Percentiles rank a stretch among this genome's conserved stretches.
Evolutionary conservation across 2,329 filamentous ascomycete genomes (phyloP).

Genomic region (Seiridium unicorne): DNA sequence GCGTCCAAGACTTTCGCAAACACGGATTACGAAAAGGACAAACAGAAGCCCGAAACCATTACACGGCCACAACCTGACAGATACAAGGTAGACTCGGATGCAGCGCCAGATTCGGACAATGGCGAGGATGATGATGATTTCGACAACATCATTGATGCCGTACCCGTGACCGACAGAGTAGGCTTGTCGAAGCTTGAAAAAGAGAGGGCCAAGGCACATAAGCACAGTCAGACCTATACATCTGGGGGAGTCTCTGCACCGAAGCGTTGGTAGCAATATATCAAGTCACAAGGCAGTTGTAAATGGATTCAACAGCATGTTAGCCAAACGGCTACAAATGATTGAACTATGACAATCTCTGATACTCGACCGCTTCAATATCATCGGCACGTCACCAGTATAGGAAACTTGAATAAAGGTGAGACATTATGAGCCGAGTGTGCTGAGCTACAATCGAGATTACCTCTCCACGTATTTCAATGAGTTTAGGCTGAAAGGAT

Average conservation of each 20-base stretch:
- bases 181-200: slow-evolving; percentile 61
- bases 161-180: slow-evolving; percentile 81
- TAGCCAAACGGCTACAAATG: no score
- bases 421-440: no score
- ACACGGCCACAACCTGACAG: slow-evolving; percentile 50
- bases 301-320: no score
- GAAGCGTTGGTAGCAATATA: slow-evolving; percentile 36
- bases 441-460: no score
- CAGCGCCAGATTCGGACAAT: slow-evolving; percentile 71
- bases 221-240: slow-evolving; percentile 51
- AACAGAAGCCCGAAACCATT: slow-evolving; percentile 65
- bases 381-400: no score
- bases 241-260: slow-evolving; percentile 49
- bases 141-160: slow-evolving; percentile 89
- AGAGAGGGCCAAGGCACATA: slow-evolving; percentile 47
- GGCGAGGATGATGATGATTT: slow-evolving; percentile 61
- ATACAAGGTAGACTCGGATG: slow-evolving; percentile 60
- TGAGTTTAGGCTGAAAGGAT: no score
- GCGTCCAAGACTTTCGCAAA: slow-evolving; percentile 86
- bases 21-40: slow-evolving; percentile 43
- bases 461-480: no score
- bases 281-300: background rate
- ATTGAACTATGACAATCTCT: no score
- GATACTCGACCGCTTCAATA: no score
- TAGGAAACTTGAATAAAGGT: no score